Base-by-base conservation (phyloP, 139 green algal genomes). In the Zygnema circumcarinatum region DNA sequence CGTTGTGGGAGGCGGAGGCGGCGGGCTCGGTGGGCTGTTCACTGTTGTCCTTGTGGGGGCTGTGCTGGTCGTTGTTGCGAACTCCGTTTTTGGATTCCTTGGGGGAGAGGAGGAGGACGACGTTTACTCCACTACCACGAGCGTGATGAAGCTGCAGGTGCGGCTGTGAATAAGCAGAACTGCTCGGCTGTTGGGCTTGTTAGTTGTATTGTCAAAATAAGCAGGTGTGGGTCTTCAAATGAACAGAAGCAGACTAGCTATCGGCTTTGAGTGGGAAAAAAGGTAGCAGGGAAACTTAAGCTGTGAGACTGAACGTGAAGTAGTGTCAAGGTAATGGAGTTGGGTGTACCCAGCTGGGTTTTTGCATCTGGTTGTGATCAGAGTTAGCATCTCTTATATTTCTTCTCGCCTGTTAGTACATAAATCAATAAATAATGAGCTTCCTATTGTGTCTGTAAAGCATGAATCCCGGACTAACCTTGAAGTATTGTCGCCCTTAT, bases 61-160 rank as follows among this genome's bases (percentile, higher is more conserved):
- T 38, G 56, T 88, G 7, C n/a, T 62, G 22, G 39, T 85, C 40
- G 1, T 89, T 2, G 41, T 89, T 38, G 74, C 16, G 2, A 35
- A 53, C 22, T 21, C 76, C 32, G 75, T 88, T 33, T 87, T 52
- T 41, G 38, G 74, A 33, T 29, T 87, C 47, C 29, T 86, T 35
- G 39, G 36, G 0, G 74, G 20, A 32, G 73, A 86, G 7, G 84
- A 76, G 84, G 76, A 47, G 38, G n/a, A 79, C 2, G 40, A 62
- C 47, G 47, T 31, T 21, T 47, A 42, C 29, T 68, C 35, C 16
- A 40, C 39, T 29, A 33, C 31, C 16, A 79, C 31, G 41, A 87
- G 74, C 20, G 84, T 89, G 25, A 33, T 89, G 0, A 3, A 41
- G 1, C 84, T 89, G 0, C 84, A 89, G 84, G 69, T 78, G 16